phyloP scores from a whole-genome alignment of 495 filamentous ascomycete genomes.

The Penicillium turbatum region DNA sequence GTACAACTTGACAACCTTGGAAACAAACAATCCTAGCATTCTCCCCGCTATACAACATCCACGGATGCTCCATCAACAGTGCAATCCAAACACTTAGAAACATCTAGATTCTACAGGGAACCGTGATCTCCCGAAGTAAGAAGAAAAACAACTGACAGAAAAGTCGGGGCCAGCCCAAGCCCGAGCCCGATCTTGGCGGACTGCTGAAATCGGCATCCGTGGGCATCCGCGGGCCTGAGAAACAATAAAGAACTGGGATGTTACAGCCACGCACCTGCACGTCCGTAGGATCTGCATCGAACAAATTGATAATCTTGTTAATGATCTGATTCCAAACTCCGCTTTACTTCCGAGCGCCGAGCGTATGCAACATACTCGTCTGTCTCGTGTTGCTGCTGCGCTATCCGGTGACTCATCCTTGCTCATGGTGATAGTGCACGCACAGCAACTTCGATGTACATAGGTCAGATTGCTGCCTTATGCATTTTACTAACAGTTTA shows the following conservation, averaged over 20 bases:
- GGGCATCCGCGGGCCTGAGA: slow-evolving; percentile 22
- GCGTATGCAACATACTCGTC: not conserved
- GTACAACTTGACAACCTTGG: not conserved
- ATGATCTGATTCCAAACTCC: slow-evolving; percentile 2
- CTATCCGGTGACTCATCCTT: slow-evolving; percentile 4
- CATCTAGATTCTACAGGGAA: not conserved
- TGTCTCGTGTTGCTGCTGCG: not conserved
- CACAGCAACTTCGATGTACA: too few species aligned
- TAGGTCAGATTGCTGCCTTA: not conserved
- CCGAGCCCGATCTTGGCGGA: slow-evolving; percentile 20
- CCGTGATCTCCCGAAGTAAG: not conserved
- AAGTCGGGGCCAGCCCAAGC: slow-evolving; percentile 19
- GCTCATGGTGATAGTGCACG: not conserved
- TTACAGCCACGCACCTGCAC: slow-evolving; percentile 19
- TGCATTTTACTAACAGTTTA: not conserved
- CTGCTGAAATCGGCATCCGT: slow-evolving; percentile 25
- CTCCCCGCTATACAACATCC: not conserved
- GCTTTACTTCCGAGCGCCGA: slow-evolving; percentile 4
- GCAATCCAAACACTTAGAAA: not conserved
- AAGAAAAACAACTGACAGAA: not conserved
- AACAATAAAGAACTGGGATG: not conserved
- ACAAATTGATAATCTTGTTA: not conserved
- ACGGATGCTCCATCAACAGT: too few species aligned
- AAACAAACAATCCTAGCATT: not conserved
- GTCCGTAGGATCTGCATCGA: slow-evolving; percentile 4